Percentiles rank a stretch among this genome's conserved stretches.
phyloP scores from a whole-genome alignment of 106 monocot species.

The Ottelia alismoides region DNA sequence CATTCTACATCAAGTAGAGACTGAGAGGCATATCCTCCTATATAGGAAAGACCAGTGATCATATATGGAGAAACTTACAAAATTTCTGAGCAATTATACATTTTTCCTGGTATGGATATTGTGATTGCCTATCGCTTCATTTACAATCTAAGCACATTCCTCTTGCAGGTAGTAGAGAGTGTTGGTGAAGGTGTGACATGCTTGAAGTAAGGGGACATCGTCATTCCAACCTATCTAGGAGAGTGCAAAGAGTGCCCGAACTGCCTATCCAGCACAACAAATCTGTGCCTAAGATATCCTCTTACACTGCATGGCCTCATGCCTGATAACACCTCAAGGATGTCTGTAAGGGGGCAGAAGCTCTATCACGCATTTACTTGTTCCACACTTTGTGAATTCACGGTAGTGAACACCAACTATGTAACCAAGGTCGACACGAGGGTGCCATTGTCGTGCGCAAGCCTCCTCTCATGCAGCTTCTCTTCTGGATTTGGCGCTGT shows the following conservation, averaged over 20 bases:
- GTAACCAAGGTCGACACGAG: slow-evolving; percentile 4
- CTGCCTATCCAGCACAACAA: slow-evolving; percentile 4
- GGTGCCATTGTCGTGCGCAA: slow-evolving; percentile 1
- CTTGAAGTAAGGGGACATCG: slow-evolving; percentile 8
- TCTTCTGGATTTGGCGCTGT: slow-evolving; percentile 10
- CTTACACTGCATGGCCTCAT: not conserved
- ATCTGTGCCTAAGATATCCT: slow-evolving; percentile 6
- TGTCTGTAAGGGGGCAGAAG: slow-evolving; percentile 6
- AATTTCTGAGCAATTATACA: too few relatives aligned
- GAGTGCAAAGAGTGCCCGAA: slow-evolving; percentile 10
- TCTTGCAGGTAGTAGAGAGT: slow-evolving; percentile 6
- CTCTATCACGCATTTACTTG: slow-evolving; percentile 11
- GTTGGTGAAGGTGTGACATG: slow-evolving; percentile 4
- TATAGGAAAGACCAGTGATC: too few relatives aligned
- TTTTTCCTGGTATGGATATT: too few relatives aligned
- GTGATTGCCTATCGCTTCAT: too few relatives aligned
- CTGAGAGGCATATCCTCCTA: too few relatives aligned
- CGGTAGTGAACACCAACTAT: slow-evolving; percentile 2
- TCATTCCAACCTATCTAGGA: slow-evolving; percentile 7
- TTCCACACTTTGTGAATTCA: slow-evolving; percentile 7
- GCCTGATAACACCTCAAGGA: slow-evolving; percentile 2
- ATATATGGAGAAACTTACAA: too few relatives aligned
- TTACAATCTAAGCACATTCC: too few relatives aligned
- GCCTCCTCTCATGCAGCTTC: slow-evolving; percentile 12
- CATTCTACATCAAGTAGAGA: too few relatives aligned